Evolutionary conservation across 148 eudicot species (phyloP).

Genomic region (Vaccinium darrowii): DNA sequence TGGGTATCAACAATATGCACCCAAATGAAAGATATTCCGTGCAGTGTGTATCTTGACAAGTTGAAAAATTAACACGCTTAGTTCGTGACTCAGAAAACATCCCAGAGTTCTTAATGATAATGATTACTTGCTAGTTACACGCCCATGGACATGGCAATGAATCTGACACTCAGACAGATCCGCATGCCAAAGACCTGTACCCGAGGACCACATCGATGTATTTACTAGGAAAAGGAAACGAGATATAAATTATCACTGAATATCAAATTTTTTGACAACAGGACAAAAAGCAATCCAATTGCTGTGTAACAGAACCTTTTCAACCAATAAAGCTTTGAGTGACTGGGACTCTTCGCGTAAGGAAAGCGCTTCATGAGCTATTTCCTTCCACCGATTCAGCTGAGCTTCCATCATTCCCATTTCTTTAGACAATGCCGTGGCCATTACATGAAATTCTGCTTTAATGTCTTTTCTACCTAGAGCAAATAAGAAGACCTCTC

Average conservation of each 20-base stretch:
- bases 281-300: neutral
- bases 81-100: neutral
- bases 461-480: slow-evolving; percentile 85
- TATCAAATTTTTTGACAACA: neutral
- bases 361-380: slow-evolving; percentile 71
- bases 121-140: neutral
- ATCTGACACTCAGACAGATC: neutral
- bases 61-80: neutral
- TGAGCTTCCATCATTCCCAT: slow-evolving; percentile 86
- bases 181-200: neutral
- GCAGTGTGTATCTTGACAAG: neutral
- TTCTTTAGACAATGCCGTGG: slow-evolving; percentile 86
- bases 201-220: neutral
- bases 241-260: neutral
- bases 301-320: slow-evolving; percentile 47
- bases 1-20: slow-evolving; percentile 4
- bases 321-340: slow-evolving; percentile 46
- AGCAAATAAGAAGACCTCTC: slow-evolving; percentile 10
- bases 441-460: slow-evolving; percentile 84
- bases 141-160: neutral
- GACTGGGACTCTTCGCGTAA: slow-evolving; percentile 67
- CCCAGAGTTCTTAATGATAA: neutral
- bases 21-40: neutral
- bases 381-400: slow-evolving; percentile 82
- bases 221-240: neutral